Conservation (phyloP, 2,329 filamentous ascomycete genomes). For the Nothophaeocryptopus gaeumannii region DNA sequence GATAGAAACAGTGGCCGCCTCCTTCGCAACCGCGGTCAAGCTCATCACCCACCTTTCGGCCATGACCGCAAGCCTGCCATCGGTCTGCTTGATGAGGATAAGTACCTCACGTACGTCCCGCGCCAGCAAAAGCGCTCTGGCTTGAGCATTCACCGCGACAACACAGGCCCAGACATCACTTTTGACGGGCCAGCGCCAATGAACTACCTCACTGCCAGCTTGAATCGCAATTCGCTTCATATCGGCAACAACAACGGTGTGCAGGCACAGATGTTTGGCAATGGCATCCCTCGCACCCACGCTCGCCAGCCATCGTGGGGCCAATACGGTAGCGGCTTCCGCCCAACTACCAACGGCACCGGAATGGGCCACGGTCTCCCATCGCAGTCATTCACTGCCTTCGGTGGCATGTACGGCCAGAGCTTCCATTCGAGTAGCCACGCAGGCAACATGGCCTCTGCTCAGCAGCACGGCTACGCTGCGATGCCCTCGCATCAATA, state of each 20-base stretch:
- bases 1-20: constrained; percentile 28
- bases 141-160: constrained; percentile 45
- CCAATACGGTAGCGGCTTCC: constrained; percentile 15
- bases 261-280: constrained; percentile 7
- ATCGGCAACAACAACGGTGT: not conserved
- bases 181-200: constrained; percentile 27
- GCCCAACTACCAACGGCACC: constrained; percentile 14
- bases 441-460: not conserved
- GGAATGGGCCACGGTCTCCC: constrained; percentile 2
- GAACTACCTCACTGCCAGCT: constrained; percentile 21
- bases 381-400: constrained; percentile 3
- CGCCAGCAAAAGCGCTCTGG: constrained; percentile 35
- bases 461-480: constrained; percentile 4
- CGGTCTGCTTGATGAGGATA: constrained; percentile 28
- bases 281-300: constrained; percentile 11
- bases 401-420: constrained; percentile 12
- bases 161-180: constrained; percentile 35
- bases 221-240: constrained; percentile 5
- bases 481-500: constrained; percentile 6
- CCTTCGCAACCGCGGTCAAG: constrained; percentile 16
- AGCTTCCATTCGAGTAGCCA: constrained; percentile 2
- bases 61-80: constrained; percentile 10
- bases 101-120: constrained; percentile 33
- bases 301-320: constrained; percentile 17
- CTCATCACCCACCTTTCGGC: not conserved